Evolutionary conservation across 345 rosid species (phyloP), one percentile per base, ranked within the genome.

Genomic region (Camelina laxa): DNA sequence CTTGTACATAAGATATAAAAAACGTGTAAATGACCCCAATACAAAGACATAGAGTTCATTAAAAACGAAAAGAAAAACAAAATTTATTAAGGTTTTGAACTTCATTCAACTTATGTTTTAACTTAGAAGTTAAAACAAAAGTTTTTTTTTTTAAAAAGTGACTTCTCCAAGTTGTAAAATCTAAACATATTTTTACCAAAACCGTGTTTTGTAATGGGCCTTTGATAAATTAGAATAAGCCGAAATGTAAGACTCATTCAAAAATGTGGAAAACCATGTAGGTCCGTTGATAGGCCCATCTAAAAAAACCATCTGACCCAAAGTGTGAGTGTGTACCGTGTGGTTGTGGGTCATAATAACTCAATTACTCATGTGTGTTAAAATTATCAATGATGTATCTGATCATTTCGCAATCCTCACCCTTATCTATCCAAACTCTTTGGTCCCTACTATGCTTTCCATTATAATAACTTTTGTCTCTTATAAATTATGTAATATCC

Each of bases 311-410:
- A 17, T 1, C 5, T 65, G 66, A 65, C 72, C 72, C 49, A 57
- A 65, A 66, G 49, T 65, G 71, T 22, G 66, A 17, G 72, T 75
- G 67, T 74, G 72, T 48, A 74, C 78, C 67, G 67, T 74, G 57
- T 58, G 79, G 36, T 75, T 75, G 73, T 67, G 74, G 79, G 69
- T 61, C 79, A 75, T 31, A 13, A 75, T 31, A 16, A 30, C 21
- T 74, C 67, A 67, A 48, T 66, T 36, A 65, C 67, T 7, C 68
- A 20, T 9, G 41, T 10, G 12, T 33, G 7, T 33, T 1, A 1
- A 33, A 33, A 24, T 27, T 15, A 62, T 62, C 15, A 62, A 62
- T 62, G 36, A 50, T 67, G 73, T 60, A 17, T 42, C 47, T 68
- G 39, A 67, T 68, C 69, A 51, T 75, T 58, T 48, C 72, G 33